These are phyloP conservation scores for Syncephalastrum sp. DNA, from an alignment of 371 early-diverging fungal species.

Conservation along the genomic window DNA sequence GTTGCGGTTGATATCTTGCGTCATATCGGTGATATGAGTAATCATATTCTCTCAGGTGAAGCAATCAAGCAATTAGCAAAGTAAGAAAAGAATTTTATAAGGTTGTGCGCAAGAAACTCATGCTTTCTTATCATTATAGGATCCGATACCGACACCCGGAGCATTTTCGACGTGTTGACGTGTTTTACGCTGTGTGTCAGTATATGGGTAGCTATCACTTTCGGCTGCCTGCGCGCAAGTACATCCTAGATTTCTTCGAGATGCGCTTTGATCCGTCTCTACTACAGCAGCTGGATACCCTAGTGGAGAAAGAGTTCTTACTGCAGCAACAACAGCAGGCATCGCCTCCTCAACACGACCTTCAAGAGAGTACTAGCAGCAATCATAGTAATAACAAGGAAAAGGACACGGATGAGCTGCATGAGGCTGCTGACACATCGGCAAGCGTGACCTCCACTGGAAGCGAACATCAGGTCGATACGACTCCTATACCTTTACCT, in stretches of 20 bases:
- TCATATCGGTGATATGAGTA: constrained; percentile 79
- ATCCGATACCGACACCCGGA: constrained; percentile 51
- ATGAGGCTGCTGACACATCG: too few species aligned
- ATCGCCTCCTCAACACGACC: too few species aligned
- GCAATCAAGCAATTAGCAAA: constrained; percentile 70
- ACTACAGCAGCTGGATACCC: constrained; percentile 31
- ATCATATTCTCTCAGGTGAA: constrained; percentile 82
- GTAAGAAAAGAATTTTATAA: constrained; percentile 24
- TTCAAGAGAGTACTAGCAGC: too few species aligned
- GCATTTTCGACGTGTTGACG: constrained; percentile 52
- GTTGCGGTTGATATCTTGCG: constrained; percentile 69
- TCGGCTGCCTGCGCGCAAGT: constrained; percentile 73
- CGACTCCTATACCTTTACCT: too few species aligned
- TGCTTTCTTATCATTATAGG: constrained; percentile 13
- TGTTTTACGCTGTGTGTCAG: constrained; percentile 67
- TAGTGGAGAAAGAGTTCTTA: constrained; percentile 12
- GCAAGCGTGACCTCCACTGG: too few species aligned
- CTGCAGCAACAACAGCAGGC: background rate
- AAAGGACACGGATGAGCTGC: too few species aligned
- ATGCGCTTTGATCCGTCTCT: constrained; percentile 49
- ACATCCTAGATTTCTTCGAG: constrained; percentile 82
- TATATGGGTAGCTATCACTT: constrained; percentile 72
- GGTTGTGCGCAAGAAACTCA: background rate
- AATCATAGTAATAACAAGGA: too few species aligned
- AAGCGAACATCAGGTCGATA: too few species aligned